Evolutionary conservation across 768 basidiomycete genomes (phyloP).

Genomic region (Dioszegia crocea): DNA sequence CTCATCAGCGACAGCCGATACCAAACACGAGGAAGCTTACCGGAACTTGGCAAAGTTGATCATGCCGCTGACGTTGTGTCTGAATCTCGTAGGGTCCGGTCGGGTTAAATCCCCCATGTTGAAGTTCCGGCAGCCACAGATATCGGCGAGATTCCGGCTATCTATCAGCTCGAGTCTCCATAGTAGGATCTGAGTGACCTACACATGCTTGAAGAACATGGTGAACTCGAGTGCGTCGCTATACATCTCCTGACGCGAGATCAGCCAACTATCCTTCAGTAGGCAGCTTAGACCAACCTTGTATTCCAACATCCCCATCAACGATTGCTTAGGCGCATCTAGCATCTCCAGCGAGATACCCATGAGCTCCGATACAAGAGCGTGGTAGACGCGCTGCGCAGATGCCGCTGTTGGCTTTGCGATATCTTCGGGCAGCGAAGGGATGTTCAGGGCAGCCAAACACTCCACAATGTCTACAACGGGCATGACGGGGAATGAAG

Average conservation of each 20-base stretch:
- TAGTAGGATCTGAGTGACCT: not conserved
- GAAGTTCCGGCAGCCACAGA: constrained; percentile 55
- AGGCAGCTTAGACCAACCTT: constrained; percentile 29
- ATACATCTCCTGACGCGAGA: constrained; percentile 26
- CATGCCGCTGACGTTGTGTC: constrained; percentile 73
- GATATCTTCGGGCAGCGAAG: constrained; percentile 29
- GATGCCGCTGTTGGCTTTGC: constrained; percentile 22
- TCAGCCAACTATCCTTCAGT: not conserved
- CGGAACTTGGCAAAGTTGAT: constrained; percentile 92
- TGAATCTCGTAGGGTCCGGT: constrained; percentile 71
- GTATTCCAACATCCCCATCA: constrained; percentile 47
- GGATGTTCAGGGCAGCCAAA: constrained; percentile 33
- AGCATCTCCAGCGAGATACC: constrained; percentile 30
- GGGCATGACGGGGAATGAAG: constrained; percentile 29
- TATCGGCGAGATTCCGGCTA: constrained; percentile 30
- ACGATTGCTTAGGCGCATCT: constrained; percentile 36
- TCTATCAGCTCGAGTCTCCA: not conserved
- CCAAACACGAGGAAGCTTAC: constrained; percentile 51
- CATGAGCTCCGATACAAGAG: constrained; percentile 35
- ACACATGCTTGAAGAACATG: constrained; percentile 47
- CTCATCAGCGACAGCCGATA: not conserved
- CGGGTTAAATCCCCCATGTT: constrained; percentile 66
- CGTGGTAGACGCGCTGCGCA: constrained; percentile 34
- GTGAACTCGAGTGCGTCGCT: constrained; percentile 40
- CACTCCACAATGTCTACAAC: constrained; percentile 27